Evolutionary conservation across 768 basidiomycete species (phyloP).

Genomic region (Macrocybe gigantea): DNA sequence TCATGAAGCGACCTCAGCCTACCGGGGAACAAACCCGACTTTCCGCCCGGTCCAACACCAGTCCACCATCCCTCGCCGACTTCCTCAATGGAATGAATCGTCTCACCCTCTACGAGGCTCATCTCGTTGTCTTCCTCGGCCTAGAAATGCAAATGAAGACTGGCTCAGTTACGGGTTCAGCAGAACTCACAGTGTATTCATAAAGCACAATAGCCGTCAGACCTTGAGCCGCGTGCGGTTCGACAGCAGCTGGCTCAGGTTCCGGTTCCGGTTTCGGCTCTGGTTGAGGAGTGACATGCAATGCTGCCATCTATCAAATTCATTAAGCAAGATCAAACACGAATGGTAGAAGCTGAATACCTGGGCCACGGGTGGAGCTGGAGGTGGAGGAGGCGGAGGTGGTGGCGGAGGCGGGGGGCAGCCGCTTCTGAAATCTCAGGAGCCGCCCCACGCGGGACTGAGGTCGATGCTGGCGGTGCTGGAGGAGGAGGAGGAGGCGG

Average conservation of each 20-base stretch:
- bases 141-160: conserved; percentile 21
- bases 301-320: conserved; percentile 22
- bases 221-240: conserved; percentile 32
- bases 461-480: conserved; percentile 24
- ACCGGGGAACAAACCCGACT: conserved; percentile 85
- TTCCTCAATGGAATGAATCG: conserved; percentile 78
- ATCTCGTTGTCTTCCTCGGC: conserved; percentile 88
- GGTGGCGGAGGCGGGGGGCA: conserved; percentile 28
- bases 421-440: not conserved
- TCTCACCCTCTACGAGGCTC: conserved; percentile 70
- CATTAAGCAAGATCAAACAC: not conserved
- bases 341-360: conserved; percentile 11
- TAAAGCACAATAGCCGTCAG: conserved; percentile 72
- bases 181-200: conserved; percentile 60
- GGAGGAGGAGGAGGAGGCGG: conserved; percentile 22
- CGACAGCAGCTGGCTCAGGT: conserved; percentile 7
- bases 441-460: conserved; percentile 13
- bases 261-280: conserved; percentile 35
- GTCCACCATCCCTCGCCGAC: conserved; percentile 92
- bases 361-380: conserved; percentile 36
- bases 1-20: conserved; percentile 12
- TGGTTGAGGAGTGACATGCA: conserved; percentile 23
- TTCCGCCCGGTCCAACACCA: conserved; percentile 65
- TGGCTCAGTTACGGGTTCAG: not conserved
- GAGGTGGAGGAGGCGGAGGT: conserved; percentile 47